A percentile compares a stretch with the other conserved stretches of the same genome.
Conservation (phyloP, 768 basidiomycete genomes). For the Lactifluus subvellereus region DNA sequence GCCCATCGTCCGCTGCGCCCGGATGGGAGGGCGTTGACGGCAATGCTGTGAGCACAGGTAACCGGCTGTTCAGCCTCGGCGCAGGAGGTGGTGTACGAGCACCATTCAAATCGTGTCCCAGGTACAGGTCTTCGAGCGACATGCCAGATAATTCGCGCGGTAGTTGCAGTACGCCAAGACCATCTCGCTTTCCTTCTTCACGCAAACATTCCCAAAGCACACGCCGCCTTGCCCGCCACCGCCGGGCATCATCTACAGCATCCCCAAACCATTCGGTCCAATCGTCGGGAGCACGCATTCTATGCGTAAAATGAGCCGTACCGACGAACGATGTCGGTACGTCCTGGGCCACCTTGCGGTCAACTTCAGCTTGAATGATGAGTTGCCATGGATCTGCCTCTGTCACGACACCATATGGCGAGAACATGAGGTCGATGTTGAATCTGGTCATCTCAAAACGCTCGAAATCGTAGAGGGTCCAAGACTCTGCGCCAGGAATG, state of each 20-base stretch:
- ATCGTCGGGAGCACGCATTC: slow-evolving; percentile 4
- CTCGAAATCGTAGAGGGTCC: slow-evolving; percentile 21
- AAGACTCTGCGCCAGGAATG: slow-evolving; percentile 16
- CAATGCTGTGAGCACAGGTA: slow-evolving; percentile 6
- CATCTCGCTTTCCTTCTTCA: slow-evolving; percentile 21
- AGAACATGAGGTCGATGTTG: slow-evolving; percentile 21
- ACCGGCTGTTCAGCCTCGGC: slow-evolving; percentile 13
- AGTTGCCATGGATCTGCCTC: slow-evolving; percentile 19
- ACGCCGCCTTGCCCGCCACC: slow-evolving; percentile 21
- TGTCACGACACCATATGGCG: slow-evolving; percentile 11
- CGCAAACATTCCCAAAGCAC: slow-evolving; percentile 22
- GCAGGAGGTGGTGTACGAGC: slow-evolving; percentile 18
- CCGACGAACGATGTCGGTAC: not conserved
- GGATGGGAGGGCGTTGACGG: slow-evolving; percentile 3
- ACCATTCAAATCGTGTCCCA: not conserved
- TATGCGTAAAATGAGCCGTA: not conserved
- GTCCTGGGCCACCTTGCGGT: not conserved
- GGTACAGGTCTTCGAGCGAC: slow-evolving; percentile 12
- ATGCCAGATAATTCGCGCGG: slow-evolving; percentile 19
- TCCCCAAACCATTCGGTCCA: slow-evolving; percentile 19
- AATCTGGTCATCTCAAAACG: slow-evolving; percentile 20
- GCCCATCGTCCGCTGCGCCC: slow-evolving; percentile 4
- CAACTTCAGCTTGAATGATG: slow-evolving; percentile 15
- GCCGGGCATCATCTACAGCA: slow-evolving; percentile 14
- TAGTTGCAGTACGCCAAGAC: slow-evolving; percentile 8